These are phyloP conservation scores for Stenogyne calaminthoides DNA, from an alignment of 305 asterid genomes.

Conservation along the genomic window DNA sequence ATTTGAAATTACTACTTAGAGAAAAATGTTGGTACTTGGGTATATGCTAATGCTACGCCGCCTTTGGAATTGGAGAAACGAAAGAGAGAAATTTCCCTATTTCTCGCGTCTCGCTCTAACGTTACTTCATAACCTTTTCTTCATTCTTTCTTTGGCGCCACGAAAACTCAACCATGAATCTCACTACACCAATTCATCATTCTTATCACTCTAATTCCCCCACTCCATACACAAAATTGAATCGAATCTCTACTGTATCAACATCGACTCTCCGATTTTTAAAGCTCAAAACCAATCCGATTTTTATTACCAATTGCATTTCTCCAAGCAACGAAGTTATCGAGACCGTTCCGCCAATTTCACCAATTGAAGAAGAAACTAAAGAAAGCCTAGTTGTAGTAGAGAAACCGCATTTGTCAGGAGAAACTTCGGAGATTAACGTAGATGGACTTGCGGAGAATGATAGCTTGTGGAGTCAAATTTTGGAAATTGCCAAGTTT, in stretches of 20 bases:
- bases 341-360: conserved; percentile 29
- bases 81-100: too few species aligned
- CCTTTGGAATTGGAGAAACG: too few species aligned
- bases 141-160: conserved; percentile 21
- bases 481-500: conserved; percentile 80
- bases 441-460: conserved; percentile 47
- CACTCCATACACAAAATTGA: conserved; percentile 22
- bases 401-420: conserved; percentile 29
- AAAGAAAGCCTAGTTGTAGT: conserved; percentile 32
- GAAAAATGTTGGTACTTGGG: too few species aligned
- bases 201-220: conserved; percentile 31
- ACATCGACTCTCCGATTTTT: conserved; percentile 17
- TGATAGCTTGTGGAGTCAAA: conserved; percentile 71
- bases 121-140: not conserved
- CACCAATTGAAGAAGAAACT: conserved; percentile 39
- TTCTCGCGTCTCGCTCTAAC: too few species aligned
- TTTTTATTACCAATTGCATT: conserved; percentile 47
- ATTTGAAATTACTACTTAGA: too few species aligned
- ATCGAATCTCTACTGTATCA: conserved; percentile 27
- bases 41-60: too few species aligned
- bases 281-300: conserved; percentile 24
- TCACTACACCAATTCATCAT: conserved; percentile 43
- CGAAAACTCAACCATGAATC: conserved; percentile 40
- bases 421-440: conserved; percentile 28
- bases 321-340: conserved; percentile 42